Conservation (phyloP, 352 stramenopile genomes). For the Pythium guiyangense region DNA sequence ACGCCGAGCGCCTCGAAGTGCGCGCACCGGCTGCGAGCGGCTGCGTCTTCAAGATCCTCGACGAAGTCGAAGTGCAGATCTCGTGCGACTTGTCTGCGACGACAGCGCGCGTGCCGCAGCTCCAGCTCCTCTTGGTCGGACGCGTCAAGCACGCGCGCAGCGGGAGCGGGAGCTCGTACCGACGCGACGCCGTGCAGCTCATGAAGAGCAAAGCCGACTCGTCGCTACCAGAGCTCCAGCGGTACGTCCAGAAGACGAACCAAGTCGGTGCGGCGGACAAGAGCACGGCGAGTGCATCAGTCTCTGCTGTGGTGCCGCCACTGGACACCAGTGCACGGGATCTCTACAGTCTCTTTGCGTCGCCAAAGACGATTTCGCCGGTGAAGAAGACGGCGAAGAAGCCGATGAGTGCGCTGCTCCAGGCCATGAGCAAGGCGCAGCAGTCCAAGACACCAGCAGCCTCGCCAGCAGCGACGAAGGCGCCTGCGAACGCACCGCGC, state of each 20-base stretch:
- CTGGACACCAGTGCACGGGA: slow-evolving; percentile 8
- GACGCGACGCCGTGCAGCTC: slow-evolving; percentile 15
- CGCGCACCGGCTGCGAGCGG: slow-evolving; percentile 19
- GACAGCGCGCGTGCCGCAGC: slow-evolving; percentile 64
- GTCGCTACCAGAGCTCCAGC: slow-evolving; percentile 58
- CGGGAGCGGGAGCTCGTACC: slow-evolving; percentile 17
- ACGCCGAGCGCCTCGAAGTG: slow-evolving; percentile 24
- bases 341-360: slow-evolving; percentile 34
- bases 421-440: not conserved
- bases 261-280: slow-evolving; percentile 10
- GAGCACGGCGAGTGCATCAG: not conserved
- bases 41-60: slow-evolving; percentile 58
- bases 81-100: slow-evolving; percentile 70
- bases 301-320: not conserved
- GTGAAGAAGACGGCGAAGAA: slow-evolving; percentile 21
- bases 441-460: slow-evolving; percentile 13
- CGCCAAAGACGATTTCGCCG: slow-evolving; percentile 26
- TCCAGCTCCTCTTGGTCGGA: slow-evolving; percentile 67
- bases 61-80: slow-evolving; percentile 77
- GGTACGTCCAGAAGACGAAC: slow-evolving; percentile 54
- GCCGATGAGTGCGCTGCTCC: slow-evolving; percentile 8
- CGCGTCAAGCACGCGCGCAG: slow-evolving; percentile 27
- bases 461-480: slow-evolving; percentile 3
- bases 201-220: slow-evolving; percentile 25
- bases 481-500: not conserved